phyloP scores from a whole-genome alignment of 305 asterid species.

The Vinca major region DNA sequence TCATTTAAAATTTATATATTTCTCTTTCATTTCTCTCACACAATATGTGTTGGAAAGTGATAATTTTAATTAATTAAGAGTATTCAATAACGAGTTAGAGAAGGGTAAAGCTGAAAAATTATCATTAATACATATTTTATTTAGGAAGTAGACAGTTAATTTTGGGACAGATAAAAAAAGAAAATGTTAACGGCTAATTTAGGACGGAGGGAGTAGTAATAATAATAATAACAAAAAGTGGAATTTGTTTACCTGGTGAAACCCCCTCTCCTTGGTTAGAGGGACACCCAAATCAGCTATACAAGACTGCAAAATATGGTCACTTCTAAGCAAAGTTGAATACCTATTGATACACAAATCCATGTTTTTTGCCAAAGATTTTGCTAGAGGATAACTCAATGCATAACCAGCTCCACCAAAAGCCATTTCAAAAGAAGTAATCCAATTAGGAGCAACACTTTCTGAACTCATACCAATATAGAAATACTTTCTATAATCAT shows the following conservation, averaged over 20 bases:
- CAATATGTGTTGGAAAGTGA: no score
- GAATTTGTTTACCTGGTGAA: constrained; percentile 30
- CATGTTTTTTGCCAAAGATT: no score
- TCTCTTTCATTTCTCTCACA: no score
- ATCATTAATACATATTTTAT: no score
- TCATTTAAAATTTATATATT: no score
- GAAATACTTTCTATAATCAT: constrained; percentile 36
- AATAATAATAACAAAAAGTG: no score
- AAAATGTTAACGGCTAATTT: not conserved
- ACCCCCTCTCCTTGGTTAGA: constrained; percentile 37
- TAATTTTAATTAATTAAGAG: no score
- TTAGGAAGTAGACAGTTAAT: no score
- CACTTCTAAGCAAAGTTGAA: constrained; percentile 31
- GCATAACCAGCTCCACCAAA: constrained; percentile 56
- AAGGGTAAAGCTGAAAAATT: no score
- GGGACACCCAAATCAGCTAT: constrained; percentile 40
- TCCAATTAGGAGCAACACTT: no score
- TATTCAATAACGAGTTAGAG: no score
- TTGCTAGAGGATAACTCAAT: constrained; percentile 48
- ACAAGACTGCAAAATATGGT: constrained; percentile 35
- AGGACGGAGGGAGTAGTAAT: not conserved
- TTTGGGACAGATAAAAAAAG: not conserved
- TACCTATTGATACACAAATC: constrained; percentile 40
- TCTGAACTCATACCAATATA: constrained; percentile 47
- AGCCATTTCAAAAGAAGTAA: constrained; percentile 40